Percentiles rank a stretch among this genome's conserved stretches.
Evolutionary conservation across 1,284 basidiomycete genomes (phyloP).

Genomic region (Kwoniella shivajii): DNA sequence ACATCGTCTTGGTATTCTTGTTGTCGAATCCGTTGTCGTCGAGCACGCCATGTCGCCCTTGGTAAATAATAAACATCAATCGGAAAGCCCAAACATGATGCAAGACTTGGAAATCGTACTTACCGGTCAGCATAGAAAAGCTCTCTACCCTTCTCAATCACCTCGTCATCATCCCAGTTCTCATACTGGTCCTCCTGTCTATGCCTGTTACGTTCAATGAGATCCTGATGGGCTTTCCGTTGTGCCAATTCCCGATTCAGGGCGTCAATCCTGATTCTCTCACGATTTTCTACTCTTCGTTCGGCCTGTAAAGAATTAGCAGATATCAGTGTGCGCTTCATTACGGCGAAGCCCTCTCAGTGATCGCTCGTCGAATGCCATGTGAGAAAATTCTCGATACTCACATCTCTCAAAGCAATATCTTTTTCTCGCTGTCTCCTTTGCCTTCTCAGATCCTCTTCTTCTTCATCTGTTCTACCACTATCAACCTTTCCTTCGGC

Average conservation of each 20-base stretch:
- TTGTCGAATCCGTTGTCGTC: constrained; percentile 66
- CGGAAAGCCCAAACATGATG: too few species aligned
- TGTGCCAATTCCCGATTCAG: constrained; percentile 73
- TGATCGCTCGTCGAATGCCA: neutral
- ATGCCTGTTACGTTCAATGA: constrained; percentile 70
- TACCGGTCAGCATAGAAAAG: constrained; percentile 81
- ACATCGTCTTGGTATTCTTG: constrained; percentile 77
- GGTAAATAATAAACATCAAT: neutral
- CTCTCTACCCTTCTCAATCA: constrained; percentile 63
- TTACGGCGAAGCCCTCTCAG: too few species aligned
- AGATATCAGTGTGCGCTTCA: too few species aligned
- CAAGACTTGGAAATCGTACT: constrained; percentile 24
- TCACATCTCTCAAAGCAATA: constrained; percentile 77
- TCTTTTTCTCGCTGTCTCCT: constrained; percentile 73
- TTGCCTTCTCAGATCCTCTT: constrained; percentile 75
- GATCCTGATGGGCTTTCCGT: constrained; percentile 69
- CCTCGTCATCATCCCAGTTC: constrained; percentile 87
- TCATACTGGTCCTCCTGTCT: constrained; percentile 73
- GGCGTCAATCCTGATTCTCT: constrained; percentile 67
- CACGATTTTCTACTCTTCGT: constrained; percentile 76
- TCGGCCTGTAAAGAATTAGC: constrained; percentile 36
- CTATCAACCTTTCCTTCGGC: constrained; percentile 49
- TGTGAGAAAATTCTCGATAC: constrained; percentile 45
- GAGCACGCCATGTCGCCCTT: constrained; percentile 72
- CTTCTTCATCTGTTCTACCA: constrained; percentile 77